phyloP scores from a whole-genome alignment of 148 eudicot genomes.

The Linanthus parryae region DNA sequence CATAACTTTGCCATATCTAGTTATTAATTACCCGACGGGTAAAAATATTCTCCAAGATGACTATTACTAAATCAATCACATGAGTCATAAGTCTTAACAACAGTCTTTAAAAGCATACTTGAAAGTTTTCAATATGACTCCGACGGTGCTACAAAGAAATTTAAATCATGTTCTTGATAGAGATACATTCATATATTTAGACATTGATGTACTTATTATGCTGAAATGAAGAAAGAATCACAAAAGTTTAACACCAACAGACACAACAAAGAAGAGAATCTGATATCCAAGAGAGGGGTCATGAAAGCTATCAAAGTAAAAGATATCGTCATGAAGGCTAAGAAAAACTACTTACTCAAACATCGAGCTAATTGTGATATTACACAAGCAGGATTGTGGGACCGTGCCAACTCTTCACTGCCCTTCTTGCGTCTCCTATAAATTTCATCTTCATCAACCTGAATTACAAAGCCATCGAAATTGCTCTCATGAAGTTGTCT shows the following conservation, averaged over 20 bases:
- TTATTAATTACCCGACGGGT: too few relatives aligned
- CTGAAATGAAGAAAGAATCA: neutral
- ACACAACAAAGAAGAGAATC: neutral
- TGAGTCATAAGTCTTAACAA: too few relatives aligned
- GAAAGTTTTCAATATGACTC: too few relatives aligned
- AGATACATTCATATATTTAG: neutral
- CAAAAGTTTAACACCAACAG: neutral
- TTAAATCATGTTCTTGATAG: neutral
- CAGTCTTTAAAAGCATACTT: too few relatives aligned
- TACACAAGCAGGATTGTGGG: constrained; percentile 41
- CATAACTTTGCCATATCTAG: too few relatives aligned
- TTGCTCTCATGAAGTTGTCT: neutral
- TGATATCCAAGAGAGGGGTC: neutral
- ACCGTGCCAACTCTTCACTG: constrained; percentile 34
- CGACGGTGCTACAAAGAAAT: too few relatives aligned
- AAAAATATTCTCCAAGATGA: too few relatives aligned
- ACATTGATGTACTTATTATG: neutral
- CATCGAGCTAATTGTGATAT: constrained; percentile 54
- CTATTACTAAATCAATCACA: too few relatives aligned
- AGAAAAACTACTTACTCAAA: constrained; percentile 53
- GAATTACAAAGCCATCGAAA: constrained; percentile 16
- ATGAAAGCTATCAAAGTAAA: neutral
- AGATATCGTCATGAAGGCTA: neutral
- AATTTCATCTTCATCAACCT: constrained; percentile 72
- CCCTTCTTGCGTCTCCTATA: constrained; percentile 39